Conservation (phyloP, 148 eudicot genomes). For the Beta vulgaris region DNA sequence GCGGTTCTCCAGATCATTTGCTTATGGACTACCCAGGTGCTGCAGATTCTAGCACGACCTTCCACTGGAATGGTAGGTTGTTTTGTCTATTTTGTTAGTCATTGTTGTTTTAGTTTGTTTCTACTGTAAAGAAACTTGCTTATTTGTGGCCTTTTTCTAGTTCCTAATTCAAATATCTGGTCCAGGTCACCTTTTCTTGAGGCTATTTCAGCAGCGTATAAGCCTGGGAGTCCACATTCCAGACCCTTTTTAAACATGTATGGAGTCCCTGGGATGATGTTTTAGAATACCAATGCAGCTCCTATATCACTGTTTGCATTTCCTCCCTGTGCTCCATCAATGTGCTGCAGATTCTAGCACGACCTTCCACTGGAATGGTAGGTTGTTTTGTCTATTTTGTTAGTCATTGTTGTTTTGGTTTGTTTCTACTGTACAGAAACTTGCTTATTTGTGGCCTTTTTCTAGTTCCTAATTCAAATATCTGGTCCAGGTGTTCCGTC, state of each 20-base stretch:
- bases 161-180: conserved; percentile 16
- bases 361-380: too few relatives aligned
- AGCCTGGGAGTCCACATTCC: conserved; percentile 41
- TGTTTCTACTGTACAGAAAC: not conserved
- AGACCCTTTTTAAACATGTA: conserved; percentile 48
- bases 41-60: conserved; percentile 34
- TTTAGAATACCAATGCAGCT: conserved; percentile 44
- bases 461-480: conserved; percentile 12
- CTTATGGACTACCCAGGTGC: conserved; percentile 61
- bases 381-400: too few relatives aligned
- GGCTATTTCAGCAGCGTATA: conserved; percentile 43
- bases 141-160: conserved; percentile 3
- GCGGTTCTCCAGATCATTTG: conserved; percentile 75
- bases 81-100: not conserved
- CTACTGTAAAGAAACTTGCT: not conserved
- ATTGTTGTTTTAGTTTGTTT: not conserved
- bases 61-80: conserved; percentile 30
- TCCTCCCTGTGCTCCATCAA: conserved; percentile 45
- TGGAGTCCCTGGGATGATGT: conserved; percentile 53
- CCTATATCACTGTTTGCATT: conserved; percentile 39
- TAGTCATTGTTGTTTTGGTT: too few relatives aligned
- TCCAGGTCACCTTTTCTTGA: conserved; percentile 45
- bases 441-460: not conserved
- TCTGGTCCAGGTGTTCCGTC: conserved; percentile 37
- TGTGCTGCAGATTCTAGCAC: too few relatives aligned